Evolutionary conservation across 352 stramenopile genomes (phyloP).

Genomic region (Phytopythium montanum): DNA sequence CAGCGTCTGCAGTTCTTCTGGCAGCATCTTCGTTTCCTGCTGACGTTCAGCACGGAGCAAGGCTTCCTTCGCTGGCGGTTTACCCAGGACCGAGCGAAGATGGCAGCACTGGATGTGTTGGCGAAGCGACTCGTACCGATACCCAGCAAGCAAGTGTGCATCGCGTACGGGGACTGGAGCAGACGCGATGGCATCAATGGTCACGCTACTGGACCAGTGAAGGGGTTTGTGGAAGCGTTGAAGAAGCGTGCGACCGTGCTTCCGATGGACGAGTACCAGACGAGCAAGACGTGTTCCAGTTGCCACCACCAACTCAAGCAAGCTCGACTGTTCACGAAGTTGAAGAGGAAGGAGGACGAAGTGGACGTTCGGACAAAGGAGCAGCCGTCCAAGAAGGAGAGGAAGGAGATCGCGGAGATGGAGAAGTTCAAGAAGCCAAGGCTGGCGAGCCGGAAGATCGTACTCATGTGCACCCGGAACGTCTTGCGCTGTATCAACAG

Average conservation of each 20-base stretch:
- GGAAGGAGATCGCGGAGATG: constrained; percentile 3
- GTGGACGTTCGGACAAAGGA: neutral
- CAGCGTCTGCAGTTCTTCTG: neutral
- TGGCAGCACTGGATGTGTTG: neutral
- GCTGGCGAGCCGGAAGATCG: constrained; percentile 2
- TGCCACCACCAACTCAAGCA: neutral
- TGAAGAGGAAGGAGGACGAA: neutral
- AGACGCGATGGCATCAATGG: constrained; percentile 11
- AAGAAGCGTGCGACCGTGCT: neutral
- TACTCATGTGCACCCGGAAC: neutral
- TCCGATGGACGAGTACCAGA: neutral
- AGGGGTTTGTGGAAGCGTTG: constrained; percentile 12
- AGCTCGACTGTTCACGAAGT: neutral
- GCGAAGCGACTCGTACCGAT: neutral
- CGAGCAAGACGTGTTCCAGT: neutral
- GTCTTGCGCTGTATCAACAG: neutral
- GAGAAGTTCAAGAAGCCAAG: neutral
- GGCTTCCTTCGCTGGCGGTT: neutral
- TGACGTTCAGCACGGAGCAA: neutral
- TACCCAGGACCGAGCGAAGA: neutral
- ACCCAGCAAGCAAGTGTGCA: constrained; percentile 1
- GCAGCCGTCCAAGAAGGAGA: neutral
- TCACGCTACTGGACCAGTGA: constrained; percentile 9
- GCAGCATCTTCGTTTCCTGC: constrained; percentile 1
- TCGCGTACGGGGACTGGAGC: neutral